A percentile compares a stretch with the other conserved stretches of the same genome.
Conservation (phyloP, 805 yeast species). For the Candida sakaeoensis region DNA sequence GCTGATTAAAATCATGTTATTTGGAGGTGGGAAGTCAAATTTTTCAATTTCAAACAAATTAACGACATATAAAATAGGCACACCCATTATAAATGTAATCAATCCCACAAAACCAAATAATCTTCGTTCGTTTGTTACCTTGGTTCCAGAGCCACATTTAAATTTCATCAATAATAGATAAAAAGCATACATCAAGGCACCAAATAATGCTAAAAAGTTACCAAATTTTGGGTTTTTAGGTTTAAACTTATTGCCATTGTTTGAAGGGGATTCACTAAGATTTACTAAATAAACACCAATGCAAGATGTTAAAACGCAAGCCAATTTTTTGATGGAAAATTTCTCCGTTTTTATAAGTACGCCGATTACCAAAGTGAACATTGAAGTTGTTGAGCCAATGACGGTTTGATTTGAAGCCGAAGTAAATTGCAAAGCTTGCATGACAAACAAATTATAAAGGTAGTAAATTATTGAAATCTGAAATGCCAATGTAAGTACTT, state of each 20-base stretch:
- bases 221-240: constrained; percentile 43
- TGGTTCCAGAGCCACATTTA: constrained; percentile 41
- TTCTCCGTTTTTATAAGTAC: constrained; percentile 36
- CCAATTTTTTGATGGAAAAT: constrained; percentile 37
- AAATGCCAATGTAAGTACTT: constrained; percentile 33
- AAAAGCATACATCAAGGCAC: constrained; percentile 45
- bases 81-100: constrained; percentile 33
- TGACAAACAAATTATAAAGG: constrained; percentile 36
- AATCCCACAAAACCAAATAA: constrained; percentile 48
- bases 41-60: constrained; percentile 37
- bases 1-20: constrained; percentile 26
- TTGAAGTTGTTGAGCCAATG: constrained; percentile 47
- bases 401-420: constrained; percentile 53
- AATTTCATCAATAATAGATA: constrained; percentile 43
- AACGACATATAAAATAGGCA: constrained; percentile 36
- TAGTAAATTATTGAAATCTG: constrained; percentile 42
- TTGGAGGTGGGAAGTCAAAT: constrained; percentile 41
- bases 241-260: constrained; percentile 18
- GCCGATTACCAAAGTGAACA: constrained; percentile 48
- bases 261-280: constrained; percentile 21
- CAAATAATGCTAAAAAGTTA: constrained; percentile 40
- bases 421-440: constrained; percentile 45
- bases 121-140: constrained; percentile 42
- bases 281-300: constrained; percentile 46
- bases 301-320: constrained; percentile 43